phyloP scores from a whole-genome alignment of 164 flowering plant species.

The Nelumbo lutea region DNA sequence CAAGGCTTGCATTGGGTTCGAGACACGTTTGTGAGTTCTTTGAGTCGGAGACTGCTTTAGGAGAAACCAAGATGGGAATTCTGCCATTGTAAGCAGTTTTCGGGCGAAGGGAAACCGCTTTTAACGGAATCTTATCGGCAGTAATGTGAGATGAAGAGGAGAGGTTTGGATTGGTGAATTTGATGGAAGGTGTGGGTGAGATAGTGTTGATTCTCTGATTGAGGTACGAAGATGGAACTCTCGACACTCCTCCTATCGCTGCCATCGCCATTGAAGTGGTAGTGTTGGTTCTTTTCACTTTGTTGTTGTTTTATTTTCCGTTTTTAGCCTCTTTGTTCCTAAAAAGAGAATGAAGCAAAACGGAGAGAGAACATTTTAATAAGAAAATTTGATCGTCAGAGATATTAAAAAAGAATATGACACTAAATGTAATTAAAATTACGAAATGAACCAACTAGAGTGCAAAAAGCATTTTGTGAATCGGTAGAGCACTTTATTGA shows the following conservation, averaged over 20 bases:
- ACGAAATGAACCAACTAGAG: no score
- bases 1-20: conserved; percentile 87
- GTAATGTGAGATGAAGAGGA: conserved; percentile 35
- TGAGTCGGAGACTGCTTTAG: conserved; percentile 84
- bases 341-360: no score
- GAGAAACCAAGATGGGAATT: conserved; percentile 46
- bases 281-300: no score
- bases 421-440: no score
- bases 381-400: no score
- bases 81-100: conserved; percentile 8
- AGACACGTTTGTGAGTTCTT: conserved; percentile 77
- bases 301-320: no score
- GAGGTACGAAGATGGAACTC: conserved; percentile 20
- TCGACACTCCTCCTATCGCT: conserved; percentile 28
- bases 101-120: not conserved
- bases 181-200: conserved; percentile 1
- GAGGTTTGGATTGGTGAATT: conserved; percentile 14
- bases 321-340: no score
- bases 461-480: no score
- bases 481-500: no score
- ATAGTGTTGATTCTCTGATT: not conserved
- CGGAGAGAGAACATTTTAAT: no score
- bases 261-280: conserved; percentile 30
- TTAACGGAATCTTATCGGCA: conserved; percentile 27
- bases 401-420: no score